Conservation (phyloP, 2,329 filamentous ascomycete species). For the Alternaria sp. region DNA sequence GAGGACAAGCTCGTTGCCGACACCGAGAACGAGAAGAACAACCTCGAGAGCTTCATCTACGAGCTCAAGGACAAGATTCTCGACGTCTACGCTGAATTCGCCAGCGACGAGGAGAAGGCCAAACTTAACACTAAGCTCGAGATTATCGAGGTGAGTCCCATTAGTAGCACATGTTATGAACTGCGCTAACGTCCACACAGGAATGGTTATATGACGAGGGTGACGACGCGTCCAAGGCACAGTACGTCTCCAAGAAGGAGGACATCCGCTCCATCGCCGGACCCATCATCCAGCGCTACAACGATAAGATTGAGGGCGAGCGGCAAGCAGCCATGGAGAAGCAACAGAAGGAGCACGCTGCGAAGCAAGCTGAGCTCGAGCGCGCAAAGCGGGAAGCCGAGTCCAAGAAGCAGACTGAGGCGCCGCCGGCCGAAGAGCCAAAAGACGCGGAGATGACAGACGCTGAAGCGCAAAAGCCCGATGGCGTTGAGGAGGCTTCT, state of each 20-base stretch:
- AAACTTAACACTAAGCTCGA: slow-evolving; percentile 86
- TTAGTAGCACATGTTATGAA: no score
- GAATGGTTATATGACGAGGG: slow-evolving; percentile 99
- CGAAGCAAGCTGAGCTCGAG: slow-evolving; percentile 71
- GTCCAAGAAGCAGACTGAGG: slow-evolving; percentile 64
- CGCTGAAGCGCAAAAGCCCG: slow-evolving; percentile 56
- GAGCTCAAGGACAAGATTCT: slow-evolving; percentile 95
- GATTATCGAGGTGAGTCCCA: slow-evolving; percentile 76
- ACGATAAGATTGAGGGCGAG: slow-evolving; percentile 91
- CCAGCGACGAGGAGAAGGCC: slow-evolving; percentile 89
- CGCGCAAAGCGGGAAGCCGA: slow-evolving; percentile 81
- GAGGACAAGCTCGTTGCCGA: slow-evolving; percentile 98
- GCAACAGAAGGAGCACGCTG: slow-evolving; percentile 71
- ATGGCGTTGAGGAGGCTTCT: slow-evolving; percentile 51
- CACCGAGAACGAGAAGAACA: slow-evolving; percentile 99
- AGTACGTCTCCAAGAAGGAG: slow-evolving; percentile 94
- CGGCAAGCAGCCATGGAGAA: slow-evolving; percentile 73
- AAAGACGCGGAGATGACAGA: slow-evolving; percentile 68
- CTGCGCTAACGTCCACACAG: slow-evolving; percentile 58
- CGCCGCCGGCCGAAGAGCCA: slow-evolving; percentile 43
- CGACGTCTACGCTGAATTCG: slow-evolving; percentile 86
- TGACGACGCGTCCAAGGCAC: slow-evolving; percentile 90
- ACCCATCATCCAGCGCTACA: slow-evolving; percentile 91
- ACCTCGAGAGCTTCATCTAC: slow-evolving; percentile 97
- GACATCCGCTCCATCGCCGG: slow-evolving; percentile 91